Base-by-base conservation (phyloP, 2,329 filamentous ascomycete species). In the Colletotrichum limetticola region DNA sequence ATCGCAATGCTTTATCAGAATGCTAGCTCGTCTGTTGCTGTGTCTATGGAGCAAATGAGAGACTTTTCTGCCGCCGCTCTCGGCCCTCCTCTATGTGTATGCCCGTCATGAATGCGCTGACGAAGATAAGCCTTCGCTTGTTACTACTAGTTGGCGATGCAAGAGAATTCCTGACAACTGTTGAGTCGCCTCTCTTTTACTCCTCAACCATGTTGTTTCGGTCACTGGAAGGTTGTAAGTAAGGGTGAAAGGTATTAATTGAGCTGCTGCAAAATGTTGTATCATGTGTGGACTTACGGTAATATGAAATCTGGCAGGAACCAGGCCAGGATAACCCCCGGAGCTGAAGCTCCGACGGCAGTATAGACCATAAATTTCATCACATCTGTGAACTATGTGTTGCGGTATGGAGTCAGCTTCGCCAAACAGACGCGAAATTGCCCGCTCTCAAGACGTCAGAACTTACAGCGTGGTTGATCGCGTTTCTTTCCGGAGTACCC, bases 401-500 rank as follows among this genome's bases (percentile, higher is more conserved):
- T 32, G 61, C 32, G 9, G 3, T 24, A 26, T 11, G 12, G n/a
- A 4, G 7, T 22, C 2, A 37, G 0, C 28, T 16, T 19, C 2
- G 7, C 7, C 3, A 19, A 32, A 4, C 22, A 11, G n/a, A 3
- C 22, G 22, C 28, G 53, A 49, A 49, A 6, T 19, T 19, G 37
- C 11, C 37, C 19, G 4, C 12, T 16, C 12, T 22, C 3, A n/a
- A n/a, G 42, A n/a, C 42, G n/a, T 8, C n/a, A 49, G 4, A 19
- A 49, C 42, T 49, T 28, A 71, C 69, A 8, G 69, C 69, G 11
- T 58, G 65, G 22, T 63, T 71, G 5, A 63, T 59, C 1, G 69
- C 69, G 6, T n/a, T 71, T 42, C 69, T 63, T 24, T 71, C 58
- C 9, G 64, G 69, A n/a, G 57, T 71, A 1, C 69, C 69, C 58